A percentile compares a stretch with the other conserved stretches of the same genome.
phyloP scores from a whole-genome alignment of 345 rosid species.

The Corymbia maculata region DNA sequence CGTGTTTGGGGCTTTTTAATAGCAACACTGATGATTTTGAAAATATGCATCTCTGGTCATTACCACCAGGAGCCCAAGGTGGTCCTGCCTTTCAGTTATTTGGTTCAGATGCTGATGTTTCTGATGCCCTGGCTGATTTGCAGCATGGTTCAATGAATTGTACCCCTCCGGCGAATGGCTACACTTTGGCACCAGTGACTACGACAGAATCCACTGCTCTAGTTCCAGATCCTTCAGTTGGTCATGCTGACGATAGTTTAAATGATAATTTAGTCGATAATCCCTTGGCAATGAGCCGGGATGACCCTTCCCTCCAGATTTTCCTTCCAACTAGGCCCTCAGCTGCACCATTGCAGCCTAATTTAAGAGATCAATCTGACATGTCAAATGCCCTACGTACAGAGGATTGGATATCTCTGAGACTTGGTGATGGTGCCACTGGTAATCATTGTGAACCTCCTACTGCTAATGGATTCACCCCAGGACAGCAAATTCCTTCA shows the following conservation, averaged over 20 bases:
- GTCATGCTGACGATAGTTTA: conserved; percentile 33
- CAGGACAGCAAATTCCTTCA: conserved; percentile 43
- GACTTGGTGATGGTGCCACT: conserved; percentile 68
- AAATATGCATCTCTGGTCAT: conserved; percentile 61
- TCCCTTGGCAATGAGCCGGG: conserved; percentile 65
- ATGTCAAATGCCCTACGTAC: conserved; percentile 57
- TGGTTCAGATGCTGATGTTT: conserved; percentile 39
- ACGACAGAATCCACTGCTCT: conserved; percentile 29
- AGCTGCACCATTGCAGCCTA: conserved; percentile 46
- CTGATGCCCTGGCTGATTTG: conserved; percentile 54
- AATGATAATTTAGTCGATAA: conserved; percentile 75
- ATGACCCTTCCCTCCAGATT: conserved; percentile 88
- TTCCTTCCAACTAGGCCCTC: conserved; percentile 87
- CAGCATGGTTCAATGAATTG: conserved; percentile 45
- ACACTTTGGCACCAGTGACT: conserved; percentile 47
- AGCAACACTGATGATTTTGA: conserved; percentile 59
- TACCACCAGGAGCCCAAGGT: conserved; percentile 58
- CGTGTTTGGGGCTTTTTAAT: conserved; percentile 59
- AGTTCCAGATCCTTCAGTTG: conserved; percentile 41
- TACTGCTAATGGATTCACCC: conserved; percentile 38
- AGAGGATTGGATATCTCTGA: conserved; percentile 93
- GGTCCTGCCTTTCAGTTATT: conserved; percentile 74
- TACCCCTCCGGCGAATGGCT: conserved; percentile 53
- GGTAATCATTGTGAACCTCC: conserved; percentile 38
- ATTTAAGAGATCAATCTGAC: conserved; percentile 57